Percentiles rank a stretch among this genome's conserved stretches.
Conservation (phyloP, 495 filamentous ascomycete species). For the Hyaloscypha hepaticicola region DNA sequence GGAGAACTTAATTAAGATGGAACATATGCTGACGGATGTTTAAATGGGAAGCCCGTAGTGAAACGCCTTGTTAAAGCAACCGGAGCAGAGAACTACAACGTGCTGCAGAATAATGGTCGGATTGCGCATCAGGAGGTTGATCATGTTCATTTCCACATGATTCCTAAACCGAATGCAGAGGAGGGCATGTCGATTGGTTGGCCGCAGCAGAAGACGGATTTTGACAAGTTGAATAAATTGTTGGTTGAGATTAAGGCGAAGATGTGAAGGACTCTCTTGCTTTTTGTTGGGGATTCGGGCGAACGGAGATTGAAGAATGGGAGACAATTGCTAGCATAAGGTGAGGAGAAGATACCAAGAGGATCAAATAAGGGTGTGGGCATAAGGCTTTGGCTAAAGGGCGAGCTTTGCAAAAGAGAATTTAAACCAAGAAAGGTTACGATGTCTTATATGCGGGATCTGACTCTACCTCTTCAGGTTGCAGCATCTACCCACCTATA, state of each 20-base stretch:
- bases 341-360: too few species aligned
- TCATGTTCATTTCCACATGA: constrained; percentile 98
- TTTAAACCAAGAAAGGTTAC: constrained; percentile 1
- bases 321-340: too few species aligned
- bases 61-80: constrained; percentile 82
- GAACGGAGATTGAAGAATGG: not conserved
- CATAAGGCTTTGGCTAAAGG: not conserved
- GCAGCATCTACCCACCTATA: not conserved
- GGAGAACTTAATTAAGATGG: not conserved
- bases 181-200: constrained; percentile 82
- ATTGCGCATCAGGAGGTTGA: constrained; percentile 93
- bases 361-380: too few species aligned
- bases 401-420: not conserved
- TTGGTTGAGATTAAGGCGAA: constrained; percentile 82
- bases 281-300: not conserved
- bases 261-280: constrained; percentile 59
- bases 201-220: constrained; percentile 75
- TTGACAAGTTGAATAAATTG: constrained; percentile 79
- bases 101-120: constrained; percentile 94
- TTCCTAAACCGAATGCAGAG: constrained; percentile 86
- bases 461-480: constrained; percentile 3
- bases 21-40: not conserved
- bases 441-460: constrained; percentile 1
- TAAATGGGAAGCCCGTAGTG: constrained; percentile 64
- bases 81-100: constrained; percentile 80